Evolutionary conservation across 352 stramenopile genomes (phyloP).

Genomic region (Phytophthora fragariaefolia): DNA sequence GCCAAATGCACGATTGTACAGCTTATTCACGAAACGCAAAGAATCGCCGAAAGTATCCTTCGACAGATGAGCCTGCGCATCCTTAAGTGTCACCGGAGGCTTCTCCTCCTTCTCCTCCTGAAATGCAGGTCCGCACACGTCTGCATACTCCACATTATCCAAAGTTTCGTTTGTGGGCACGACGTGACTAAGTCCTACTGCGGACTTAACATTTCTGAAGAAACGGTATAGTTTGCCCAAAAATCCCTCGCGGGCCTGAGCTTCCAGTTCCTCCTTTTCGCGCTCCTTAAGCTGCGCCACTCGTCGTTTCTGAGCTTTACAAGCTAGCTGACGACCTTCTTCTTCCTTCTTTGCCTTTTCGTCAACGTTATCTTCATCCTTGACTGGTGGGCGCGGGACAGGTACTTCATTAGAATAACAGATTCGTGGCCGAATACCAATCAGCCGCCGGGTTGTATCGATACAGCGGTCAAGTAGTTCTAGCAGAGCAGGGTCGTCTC

Average conservation of each 20-base stretch:
- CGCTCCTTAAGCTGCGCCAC: slow-evolving; percentile 41
- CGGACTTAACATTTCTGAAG: slow-evolving; percentile 36
- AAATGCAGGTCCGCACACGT: slow-evolving; percentile 54
- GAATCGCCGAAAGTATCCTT: slow-evolving; percentile 94
- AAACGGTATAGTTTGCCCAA: slow-evolving; percentile 14
- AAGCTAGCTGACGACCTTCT: slow-evolving; percentile 68
- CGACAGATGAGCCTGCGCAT: slow-evolving; percentile 63
- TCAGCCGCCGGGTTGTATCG: slow-evolving; percentile 58
- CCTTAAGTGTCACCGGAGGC: slow-evolving; percentile 25
- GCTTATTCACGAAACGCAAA: slow-evolving; percentile 91
- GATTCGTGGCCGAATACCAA: slow-evolving; percentile 48
- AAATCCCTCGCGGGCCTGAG: slow-evolving; percentile 22
- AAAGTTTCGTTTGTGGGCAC: slow-evolving; percentile 54
- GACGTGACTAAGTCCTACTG: slow-evolving; percentile 49
- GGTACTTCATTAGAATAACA: slow-evolving; percentile 65
- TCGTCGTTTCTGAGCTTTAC: slow-evolving; percentile 65
- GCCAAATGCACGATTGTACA: slow-evolving; percentile 92
- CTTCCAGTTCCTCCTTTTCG: slow-evolving; percentile 32
- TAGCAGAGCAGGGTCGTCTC: slow-evolving; percentile 52
- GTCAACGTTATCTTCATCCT: slow-evolving; percentile 26
- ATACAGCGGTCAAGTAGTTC: slow-evolving; percentile 65
- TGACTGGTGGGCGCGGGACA: slow-evolving; percentile 14
- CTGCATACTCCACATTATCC: slow-evolving; percentile 74
- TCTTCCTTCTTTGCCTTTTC: slow-evolving; percentile 50
- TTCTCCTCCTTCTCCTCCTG: slow-evolving; percentile 19